Evolutionary conservation across 2,329 filamentous ascomycete genomes (phyloP), one percentile per base, ranked within the genome.

Genomic region (Basipetospora sp.): DNA sequence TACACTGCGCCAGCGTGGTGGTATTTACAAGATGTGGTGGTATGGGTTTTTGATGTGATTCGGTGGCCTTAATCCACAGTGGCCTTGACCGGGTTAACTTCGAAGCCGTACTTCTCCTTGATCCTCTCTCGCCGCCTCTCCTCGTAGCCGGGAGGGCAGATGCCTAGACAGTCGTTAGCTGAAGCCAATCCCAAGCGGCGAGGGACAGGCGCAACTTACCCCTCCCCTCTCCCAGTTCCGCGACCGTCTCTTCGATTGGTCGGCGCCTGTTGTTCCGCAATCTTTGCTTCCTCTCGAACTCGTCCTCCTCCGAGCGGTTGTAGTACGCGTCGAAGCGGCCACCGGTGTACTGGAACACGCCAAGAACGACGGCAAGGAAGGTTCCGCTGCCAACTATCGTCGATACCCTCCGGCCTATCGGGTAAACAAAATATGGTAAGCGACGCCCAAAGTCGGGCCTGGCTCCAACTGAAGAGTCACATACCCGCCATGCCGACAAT

Each of bases 101-200:
- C 85, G 52, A 92, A 74, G 42, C 86, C 85, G 53, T 94, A 94
- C 58, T 77, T 83, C 60, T 85, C 78, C 71, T 83, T 78, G 57
- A 94, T 70, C 49, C 83, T 72, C 63, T 86, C 68, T 47, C 75
- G 74, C 57, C 87, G 77, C 58, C 87, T 71, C 66, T 93, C 83
- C 49, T 83, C 80, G 54, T 90, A 94, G 36, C 84, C 84, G 13
- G 81, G 77, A 29, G 73, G 80, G 48, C 78, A 70, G 50, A 94
- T 84, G 39, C 81, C 86, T 94, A 48, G 6, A 38, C 20, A 31
- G 31, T 13, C 27, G 42, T 47, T 51, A 38, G 33, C 9, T 18
- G 13, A 11, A 11, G 22, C 22, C 6, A 6, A 25, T 6, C 22
- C 11, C 22, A 25, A 11, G 22, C 6, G 22, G 22, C 6, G 11